These are phyloP conservation scores for Phalaenopsis aphrodite DNA, from an alignment of 106 monocot species.

Conservation along the genomic window DNA sequence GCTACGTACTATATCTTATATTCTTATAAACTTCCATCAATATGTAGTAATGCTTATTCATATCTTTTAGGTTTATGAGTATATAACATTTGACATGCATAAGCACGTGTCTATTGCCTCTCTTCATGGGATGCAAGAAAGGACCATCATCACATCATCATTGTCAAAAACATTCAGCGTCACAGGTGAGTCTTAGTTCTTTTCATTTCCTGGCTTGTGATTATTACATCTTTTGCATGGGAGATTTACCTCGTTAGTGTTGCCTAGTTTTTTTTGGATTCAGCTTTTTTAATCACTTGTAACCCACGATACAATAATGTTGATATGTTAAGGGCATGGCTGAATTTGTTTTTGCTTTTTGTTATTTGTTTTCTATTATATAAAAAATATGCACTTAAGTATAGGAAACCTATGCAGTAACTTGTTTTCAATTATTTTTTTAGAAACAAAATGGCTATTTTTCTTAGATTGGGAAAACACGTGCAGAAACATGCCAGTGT, in stretches of 20 bases:
- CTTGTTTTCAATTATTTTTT: no score
- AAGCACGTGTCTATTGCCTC: conserved; percentile 68
- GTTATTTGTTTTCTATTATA: no score
- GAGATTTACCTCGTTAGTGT: background rate
- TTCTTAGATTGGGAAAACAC: no score
- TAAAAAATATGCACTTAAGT: no score
- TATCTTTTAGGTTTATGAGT: conserved; percentile 75
- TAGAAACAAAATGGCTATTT: no score
- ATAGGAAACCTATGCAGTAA: no score
- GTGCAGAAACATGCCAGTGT: no score
- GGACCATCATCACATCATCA: conserved; percentile 90
- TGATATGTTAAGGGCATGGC: no score
- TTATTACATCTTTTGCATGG: background rate
- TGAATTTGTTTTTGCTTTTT: no score
- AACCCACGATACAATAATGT: background rate
- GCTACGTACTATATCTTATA: background rate
- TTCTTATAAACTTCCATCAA: background rate
- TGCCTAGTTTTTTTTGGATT: background rate
- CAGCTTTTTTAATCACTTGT: background rate
- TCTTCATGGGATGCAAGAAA: conserved; percentile 78
- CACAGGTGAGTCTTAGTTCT: conserved; percentile 43
- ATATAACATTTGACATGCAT: conserved; percentile 57
- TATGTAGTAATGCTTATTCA: background rate
- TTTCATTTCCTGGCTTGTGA: background rate
- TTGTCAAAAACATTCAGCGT: conserved; percentile 88